Base-by-base conservation (phyloP, 2,329 filamentous ascomycete genomes). In the Teratosphaeriaceae sp. region DNA sequence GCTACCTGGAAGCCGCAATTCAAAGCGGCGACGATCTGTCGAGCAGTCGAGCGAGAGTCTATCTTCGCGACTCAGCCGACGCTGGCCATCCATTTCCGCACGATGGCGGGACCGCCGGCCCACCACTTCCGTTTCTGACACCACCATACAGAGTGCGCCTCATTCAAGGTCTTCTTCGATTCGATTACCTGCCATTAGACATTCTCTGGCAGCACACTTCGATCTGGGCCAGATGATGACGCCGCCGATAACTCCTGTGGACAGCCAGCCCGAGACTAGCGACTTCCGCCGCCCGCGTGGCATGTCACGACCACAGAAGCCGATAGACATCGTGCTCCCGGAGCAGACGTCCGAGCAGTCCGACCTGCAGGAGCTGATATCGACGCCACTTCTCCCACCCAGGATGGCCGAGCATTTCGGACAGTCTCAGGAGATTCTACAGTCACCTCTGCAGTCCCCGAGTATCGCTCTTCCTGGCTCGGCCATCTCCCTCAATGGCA, bases 371-470 rank as follows among this genome's bases (percentile, higher is more conserved):
- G 62, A 80, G 67, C 68, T 85, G 53, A 84, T 86, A 0, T 84
- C 84, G 3, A 96, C 89, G 2, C 90, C 89, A 29, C 74, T 96
- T 6, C 73, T 96, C 2, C 89, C 89, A 6, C 89, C 89, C 0
- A 73, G 92, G 26, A 77, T 94, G 69, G 80, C 78, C 21, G 75
- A 78, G 43, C 66, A 73, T 18, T 67, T 74, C 24, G 65, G 70
- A 34, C 65, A 61, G 6, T 63, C 69, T 27, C 69, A 78, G 31
- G 74, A 79, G 0, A 74, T 76, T 1, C 71, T 83, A 23, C 76
- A 85, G 45, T 94, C 88, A 6, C 88, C 89, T n/a, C 70, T 94
- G 20, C 87, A 94, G 63, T 94, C 88, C 0, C 88, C 88, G 0
- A 84, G 80, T 0, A 76, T 92, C 15, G 85, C 82, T 8, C 79